Percentiles rank a stretch among this genome's conserved stretches.
Conservation (phyloP, 148 eudicot species). For the Dysphania ambrosioides region DNA sequence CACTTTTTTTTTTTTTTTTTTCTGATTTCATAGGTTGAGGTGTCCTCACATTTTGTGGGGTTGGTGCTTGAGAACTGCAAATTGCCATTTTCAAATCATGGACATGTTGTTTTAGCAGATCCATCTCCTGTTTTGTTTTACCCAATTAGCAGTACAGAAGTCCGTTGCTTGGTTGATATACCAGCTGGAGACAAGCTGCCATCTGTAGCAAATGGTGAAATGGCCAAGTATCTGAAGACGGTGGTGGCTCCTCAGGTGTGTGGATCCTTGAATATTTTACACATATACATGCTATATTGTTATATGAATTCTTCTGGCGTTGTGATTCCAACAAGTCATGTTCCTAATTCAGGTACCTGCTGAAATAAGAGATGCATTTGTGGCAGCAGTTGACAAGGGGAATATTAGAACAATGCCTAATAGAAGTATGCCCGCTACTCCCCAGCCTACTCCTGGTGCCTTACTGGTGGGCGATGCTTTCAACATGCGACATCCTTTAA, state of each 20-base stretch:
- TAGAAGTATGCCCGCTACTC: constrained; percentile 80
- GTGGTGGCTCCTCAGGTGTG: constrained; percentile 70
- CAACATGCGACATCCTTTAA: constrained; percentile 89
- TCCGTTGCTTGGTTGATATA: constrained; percentile 73
- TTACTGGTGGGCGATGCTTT: constrained; percentile 80
- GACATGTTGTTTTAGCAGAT: constrained; percentile 68
- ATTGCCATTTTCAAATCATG: constrained; percentile 59
- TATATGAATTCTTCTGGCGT: neutral
- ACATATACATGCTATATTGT: neutral
- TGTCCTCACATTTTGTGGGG: constrained; percentile 73
- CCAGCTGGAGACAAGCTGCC: constrained; percentile 73
- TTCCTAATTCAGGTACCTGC: constrained; percentile 45
- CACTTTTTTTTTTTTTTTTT: no score
- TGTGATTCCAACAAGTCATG: constrained; percentile 1
- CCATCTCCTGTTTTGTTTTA: constrained; percentile 77
- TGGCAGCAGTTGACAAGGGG: constrained; percentile 66
- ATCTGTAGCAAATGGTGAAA: constrained; percentile 69
- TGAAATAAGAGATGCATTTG: constrained; percentile 55
- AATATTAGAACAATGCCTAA: constrained; percentile 71
- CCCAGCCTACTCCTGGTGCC: constrained; percentile 79
- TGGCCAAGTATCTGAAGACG: constrained; percentile 62
- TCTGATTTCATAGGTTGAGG: constrained; percentile 51
- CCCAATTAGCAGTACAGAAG: constrained; percentile 62
- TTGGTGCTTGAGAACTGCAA: constrained; percentile 60
- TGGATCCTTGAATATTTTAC: neutral